phyloP scores from a whole-genome alignment of 768 basidiomycete species.

The Russula brevipes region DNA sequence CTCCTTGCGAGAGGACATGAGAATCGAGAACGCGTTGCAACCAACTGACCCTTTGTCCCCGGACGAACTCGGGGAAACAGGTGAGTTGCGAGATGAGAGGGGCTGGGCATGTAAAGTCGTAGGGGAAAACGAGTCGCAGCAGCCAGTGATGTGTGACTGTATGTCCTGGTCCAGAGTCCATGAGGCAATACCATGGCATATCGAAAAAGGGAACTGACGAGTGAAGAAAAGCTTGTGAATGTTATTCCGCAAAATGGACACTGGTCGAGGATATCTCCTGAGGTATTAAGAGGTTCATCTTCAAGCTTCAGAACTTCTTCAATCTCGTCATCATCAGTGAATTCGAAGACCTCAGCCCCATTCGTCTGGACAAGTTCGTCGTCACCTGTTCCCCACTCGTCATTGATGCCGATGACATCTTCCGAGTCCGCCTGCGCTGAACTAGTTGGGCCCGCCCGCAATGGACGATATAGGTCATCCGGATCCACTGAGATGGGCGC shows the following conservation, averaged over 20 bases:
- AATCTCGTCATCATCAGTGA: conserved; percentile 29
- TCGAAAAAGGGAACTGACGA: conserved; percentile 28
- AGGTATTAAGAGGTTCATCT: conserved; percentile 6
- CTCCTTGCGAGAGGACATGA: conserved; percentile 87
- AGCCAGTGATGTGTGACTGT: conserved; percentile 52
- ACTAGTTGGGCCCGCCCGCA: background rate
- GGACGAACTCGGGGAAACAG: conserved; percentile 17
- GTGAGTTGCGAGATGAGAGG: conserved; percentile 23
- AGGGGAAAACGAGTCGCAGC: conserved; percentile 39
- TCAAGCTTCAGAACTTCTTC: conserved; percentile 31
- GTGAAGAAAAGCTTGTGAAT: conserved; percentile 28
- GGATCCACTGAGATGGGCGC: background rate
- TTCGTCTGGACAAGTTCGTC: conserved; percentile 48
- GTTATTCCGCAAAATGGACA: conserved; percentile 34
- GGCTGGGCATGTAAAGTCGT: background rate
- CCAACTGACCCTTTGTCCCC: conserved; percentile 17
- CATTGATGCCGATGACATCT: conserved; percentile 29
- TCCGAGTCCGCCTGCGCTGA: background rate
- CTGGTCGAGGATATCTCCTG: conserved; percentile 17
- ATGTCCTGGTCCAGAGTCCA: conserved; percentile 37
- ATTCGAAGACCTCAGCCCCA: conserved; percentile 30
- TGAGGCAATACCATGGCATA: conserved; percentile 12
- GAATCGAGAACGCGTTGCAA: conserved; percentile 62
- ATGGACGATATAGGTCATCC: background rate
- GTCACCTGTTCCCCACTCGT: conserved; percentile 69